A percentile compares a stretch with the other conserved stretches of the same genome.
Evolutionary conservation across 2,329 filamentous ascomycete genomes (phyloP).

Genomic region (Clonostachys byssicola): DNA sequence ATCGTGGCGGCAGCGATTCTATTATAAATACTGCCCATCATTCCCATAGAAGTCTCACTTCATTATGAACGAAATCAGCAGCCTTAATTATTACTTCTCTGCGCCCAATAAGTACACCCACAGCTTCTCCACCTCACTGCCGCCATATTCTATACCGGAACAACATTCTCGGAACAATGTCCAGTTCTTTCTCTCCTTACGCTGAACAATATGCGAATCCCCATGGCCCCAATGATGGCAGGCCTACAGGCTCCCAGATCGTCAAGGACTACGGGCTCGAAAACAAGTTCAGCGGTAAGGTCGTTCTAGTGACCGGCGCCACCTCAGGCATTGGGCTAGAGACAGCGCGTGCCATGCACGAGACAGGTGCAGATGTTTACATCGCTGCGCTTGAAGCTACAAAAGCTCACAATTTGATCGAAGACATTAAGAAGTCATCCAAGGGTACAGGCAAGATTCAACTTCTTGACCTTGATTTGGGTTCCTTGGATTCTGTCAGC

Average conservation of each 20-base stretch:
- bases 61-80: no score
- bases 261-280: slow-evolving; percentile 8
- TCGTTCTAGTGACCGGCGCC: slow-evolving; percentile 34
- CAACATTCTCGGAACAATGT: not conserved
- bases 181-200: not conserved
- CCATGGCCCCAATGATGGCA: slow-evolving; percentile 8
- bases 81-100: no score
- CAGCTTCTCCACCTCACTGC: no score
- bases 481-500: slow-evolving; percentile 22
- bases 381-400: slow-evolving; percentile 32
- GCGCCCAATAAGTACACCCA: no score
- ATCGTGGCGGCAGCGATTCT: no score
- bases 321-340: slow-evolving; percentile 37
- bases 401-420: slow-evolving; percentile 17
- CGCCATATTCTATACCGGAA: no score
- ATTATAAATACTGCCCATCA: no score
- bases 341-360: slow-evolving; percentile 32
- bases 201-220: not conserved
- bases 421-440: slow-evolving; percentile 1
- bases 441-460: slow-evolving; percentile 14
- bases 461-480: slow-evolving; percentile 23
- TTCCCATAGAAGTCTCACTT: no score
- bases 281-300: slow-evolving; percentile 10
- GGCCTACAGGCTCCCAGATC: slow-evolving; percentile 9
- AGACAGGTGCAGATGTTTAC: slow-evolving; percentile 37